phyloP scores from a whole-genome alignment of 805 yeast species.

The Zygosaccharomyces bailii region DNA sequence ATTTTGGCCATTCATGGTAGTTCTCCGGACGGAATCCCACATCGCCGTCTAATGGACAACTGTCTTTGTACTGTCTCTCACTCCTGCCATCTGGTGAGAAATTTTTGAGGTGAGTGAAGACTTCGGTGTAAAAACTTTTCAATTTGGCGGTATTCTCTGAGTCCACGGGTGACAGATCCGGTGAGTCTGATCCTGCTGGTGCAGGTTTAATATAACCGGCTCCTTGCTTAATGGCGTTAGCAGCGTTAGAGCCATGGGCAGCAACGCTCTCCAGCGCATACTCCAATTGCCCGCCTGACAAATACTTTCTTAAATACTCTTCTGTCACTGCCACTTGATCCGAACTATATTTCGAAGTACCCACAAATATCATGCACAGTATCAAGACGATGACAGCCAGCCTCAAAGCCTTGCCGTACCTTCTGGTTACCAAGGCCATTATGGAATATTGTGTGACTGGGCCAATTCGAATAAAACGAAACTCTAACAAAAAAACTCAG shows the following conservation, averaged over 20 bases:
- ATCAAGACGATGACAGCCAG: slow-evolving; percentile 14
- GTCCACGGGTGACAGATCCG: not conserved
- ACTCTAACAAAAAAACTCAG: not conserved
- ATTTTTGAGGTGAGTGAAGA: slow-evolving; percentile 23
- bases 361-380: slow-evolving; percentile 14
- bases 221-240: slow-evolving; percentile 3
- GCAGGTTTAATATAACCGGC: not conserved
- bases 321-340: slow-evolving; percentile 20
- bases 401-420: slow-evolving; percentile 22
- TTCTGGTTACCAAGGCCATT: slow-evolving; percentile 19
- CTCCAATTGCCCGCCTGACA: slow-evolving; percentile 4
- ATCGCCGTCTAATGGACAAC: slow-evolving; percentile 24
- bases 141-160: slow-evolving; percentile 9
- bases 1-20: slow-evolving; percentile 19
- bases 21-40: slow-evolving; percentile 26
- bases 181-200: not conserved
- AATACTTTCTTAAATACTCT: slow-evolving; percentile 16
- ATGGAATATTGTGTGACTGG: not conserved
- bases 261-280: slow-evolving; percentile 2
- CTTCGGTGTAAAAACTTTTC: slow-evolving; percentile 27
- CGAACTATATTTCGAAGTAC: slow-evolving; percentile 16
- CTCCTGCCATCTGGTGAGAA: slow-evolving; percentile 29
- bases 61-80: slow-evolving; percentile 18
- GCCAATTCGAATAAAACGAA: not conserved
- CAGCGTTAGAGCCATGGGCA: slow-evolving; percentile 4